Conservation (phyloP, 1,139 yeast species). For the Hyphopichia burtonii region DNA sequence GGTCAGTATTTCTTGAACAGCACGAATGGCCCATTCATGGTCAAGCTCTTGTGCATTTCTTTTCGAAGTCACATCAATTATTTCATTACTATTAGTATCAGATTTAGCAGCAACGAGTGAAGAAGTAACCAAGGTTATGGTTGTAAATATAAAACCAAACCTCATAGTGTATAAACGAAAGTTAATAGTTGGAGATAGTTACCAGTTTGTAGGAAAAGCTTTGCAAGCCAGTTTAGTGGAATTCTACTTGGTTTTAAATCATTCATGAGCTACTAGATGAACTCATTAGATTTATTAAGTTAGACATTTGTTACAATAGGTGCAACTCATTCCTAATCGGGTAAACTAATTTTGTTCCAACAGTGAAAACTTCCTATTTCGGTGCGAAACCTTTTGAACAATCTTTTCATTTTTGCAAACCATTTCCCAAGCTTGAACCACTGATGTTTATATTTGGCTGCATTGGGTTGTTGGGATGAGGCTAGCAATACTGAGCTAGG, state of each 20-base stretch:
- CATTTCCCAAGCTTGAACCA: background rate
- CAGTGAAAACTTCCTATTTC: too few relatives aligned
- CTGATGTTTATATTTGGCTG: background rate
- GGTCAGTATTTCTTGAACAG: slow-evolving; percentile 1
- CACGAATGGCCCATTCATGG: slow-evolving; percentile 2
- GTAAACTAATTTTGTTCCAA: too few relatives aligned
- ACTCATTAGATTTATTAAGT: too few relatives aligned
- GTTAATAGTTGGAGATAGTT: background rate
- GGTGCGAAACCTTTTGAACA: too few relatives aligned
- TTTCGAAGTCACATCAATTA: slow-evolving; percentile 5
- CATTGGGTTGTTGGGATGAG: background rate
- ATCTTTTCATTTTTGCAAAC: background rate
- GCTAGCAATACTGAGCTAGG: too few relatives aligned
- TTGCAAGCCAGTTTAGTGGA: too few relatives aligned
- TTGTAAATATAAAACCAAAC: slow-evolving; percentile 10
- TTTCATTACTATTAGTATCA: background rate
- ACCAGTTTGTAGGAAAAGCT: too few relatives aligned
- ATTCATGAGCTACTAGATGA: too few relatives aligned
- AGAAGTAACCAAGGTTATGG: background rate
- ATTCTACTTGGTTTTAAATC: too few relatives aligned
- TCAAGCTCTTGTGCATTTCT: slow-evolving; percentile 10
- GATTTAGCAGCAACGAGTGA: slow-evolving; percentile 2
- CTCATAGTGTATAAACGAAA: slow-evolving; percentile 11
- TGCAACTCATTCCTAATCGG: too few relatives aligned
- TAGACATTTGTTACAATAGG: too few relatives aligned